Evolutionary conservation across 805 yeast genomes (phyloP), one percentile per base, ranked within the genome.

Genomic region (Metschnikowia matae): DNA sequence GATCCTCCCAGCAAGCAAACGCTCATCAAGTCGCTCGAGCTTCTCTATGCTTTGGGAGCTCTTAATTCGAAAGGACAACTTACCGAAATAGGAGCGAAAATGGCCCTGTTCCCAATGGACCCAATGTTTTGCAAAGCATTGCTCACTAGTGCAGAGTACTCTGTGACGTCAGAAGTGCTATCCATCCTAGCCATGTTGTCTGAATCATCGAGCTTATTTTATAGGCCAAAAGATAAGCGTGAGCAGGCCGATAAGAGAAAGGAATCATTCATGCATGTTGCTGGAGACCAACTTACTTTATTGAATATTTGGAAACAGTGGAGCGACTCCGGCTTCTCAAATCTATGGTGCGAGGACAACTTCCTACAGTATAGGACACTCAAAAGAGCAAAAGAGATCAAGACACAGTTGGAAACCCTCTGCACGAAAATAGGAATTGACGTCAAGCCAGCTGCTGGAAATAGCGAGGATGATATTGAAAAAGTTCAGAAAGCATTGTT

Each of bases 101-200:
- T 94, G 97, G 85, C 96, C 1, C 89, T 85, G 51, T 88, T 91
- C 58, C 99, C 99, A 0, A 79, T 91, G 54, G 96, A 89, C 57
- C 97, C 97, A 3, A 88, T 88, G 75, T 76, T 90, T 60, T 84
- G 97, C 6, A 89, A 87, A 63, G 82, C 84, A 6, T 63, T 94
- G 32, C 65, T 92, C 11, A 70, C 82, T 1, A 83, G 96, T 45
- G 80, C 79, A 0, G 75, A 75, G 13, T 75, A 74, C 46, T 73
- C 79, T 0, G 90, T 95, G 44, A 75, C 84, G 2, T 77, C 77
- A 2, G 94, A 88, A 54, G 75, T 89, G 2, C 62, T 90, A 17
- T 80, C 89, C 0, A 81, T 94, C 11, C 79, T 90, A 11, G 77
- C 97, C 0, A 88, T 92, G 92, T 67, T 94, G 23, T 86, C 89